phyloP scores from a whole-genome alignment of 352 stramenopile genomes.

The Phytophthora capsici region DNA sequence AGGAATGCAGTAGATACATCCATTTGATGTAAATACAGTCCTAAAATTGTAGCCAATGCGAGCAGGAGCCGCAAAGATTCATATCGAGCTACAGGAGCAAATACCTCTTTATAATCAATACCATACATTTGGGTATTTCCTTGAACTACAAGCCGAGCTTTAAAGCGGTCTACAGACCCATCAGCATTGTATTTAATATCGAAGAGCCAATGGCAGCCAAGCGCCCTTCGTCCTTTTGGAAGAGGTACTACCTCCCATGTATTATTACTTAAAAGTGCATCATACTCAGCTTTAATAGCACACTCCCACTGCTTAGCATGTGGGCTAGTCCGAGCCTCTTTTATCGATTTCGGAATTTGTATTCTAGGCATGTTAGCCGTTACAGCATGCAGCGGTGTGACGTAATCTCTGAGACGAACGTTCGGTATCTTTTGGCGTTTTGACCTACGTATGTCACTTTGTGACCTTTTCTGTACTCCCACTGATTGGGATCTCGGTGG shows the following conservation, averaged over 20 bases:
- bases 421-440: not conserved
- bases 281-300: too few species aligned
- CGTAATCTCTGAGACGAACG: not conserved
- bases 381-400: not conserved
- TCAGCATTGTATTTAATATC: not conserved
- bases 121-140: not conserved
- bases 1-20: conserved; percentile 1
- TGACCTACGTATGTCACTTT: not conserved
- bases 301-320: too few species aligned
- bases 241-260: not conserved
- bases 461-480: too few species aligned
- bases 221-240: not conserved
- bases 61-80: conserved; percentile 4
- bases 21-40: conserved; percentile 5
- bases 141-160: not conserved
- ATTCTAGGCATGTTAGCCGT: not conserved
- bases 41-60: not conserved
- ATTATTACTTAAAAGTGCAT: too few species aligned
- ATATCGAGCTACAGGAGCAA: not conserved
- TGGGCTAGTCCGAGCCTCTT: too few species aligned
- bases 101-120: not conserved
- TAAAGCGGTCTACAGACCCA: not conserved
- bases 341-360: not conserved
- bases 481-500: too few species aligned
- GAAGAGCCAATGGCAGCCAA: not conserved